These are phyloP conservation scores for Mangifera indica DNA, from an alignment of 345 rosid genomes.

Conservation along the genomic window DNA sequence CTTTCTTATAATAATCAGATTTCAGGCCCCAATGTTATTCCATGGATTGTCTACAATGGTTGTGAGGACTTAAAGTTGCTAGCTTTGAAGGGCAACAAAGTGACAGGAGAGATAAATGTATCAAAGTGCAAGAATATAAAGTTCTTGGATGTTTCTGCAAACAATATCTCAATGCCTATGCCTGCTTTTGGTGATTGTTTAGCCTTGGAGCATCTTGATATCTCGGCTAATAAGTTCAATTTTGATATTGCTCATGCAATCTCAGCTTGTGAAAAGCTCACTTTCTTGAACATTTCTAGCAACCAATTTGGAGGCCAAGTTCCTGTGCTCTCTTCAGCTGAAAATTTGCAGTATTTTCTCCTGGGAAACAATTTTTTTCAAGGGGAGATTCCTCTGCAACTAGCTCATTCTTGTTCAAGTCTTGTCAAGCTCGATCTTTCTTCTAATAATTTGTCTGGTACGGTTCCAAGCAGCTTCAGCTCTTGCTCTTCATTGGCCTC, in stretches of 20 bases:
- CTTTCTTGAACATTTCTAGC: slow-evolving; percentile 59
- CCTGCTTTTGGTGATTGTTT: slow-evolving; percentile 69
- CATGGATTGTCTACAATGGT: slow-evolving; percentile 56
- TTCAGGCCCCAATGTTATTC: slow-evolving; percentile 45
- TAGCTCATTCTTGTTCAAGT: slow-evolving; percentile 60
- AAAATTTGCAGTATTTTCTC: slow-evolving; percentile 49
- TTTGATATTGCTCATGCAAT: slow-evolving; percentile 65
- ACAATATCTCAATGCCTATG: slow-evolving; percentile 57
- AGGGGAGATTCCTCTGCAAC: slow-evolving; percentile 69
- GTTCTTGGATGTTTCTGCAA: slow-evolving; percentile 68
- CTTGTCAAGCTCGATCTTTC: slow-evolving; percentile 81
- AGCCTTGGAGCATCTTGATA: slow-evolving; percentile 65
- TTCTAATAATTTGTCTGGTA: slow-evolving; percentile 62
- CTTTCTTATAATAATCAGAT: slow-evolving; percentile 70
- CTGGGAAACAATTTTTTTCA: slow-evolving; percentile 51
- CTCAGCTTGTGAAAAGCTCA: slow-evolving; percentile 53
- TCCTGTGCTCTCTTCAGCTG: slow-evolving; percentile 62
- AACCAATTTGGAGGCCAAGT: slow-evolving; percentile 64
- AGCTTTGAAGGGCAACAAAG: slow-evolving; percentile 61
- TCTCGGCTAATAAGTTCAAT: slow-evolving; percentile 50
- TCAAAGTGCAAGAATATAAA: slow-evolving; percentile 55
- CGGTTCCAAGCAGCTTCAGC: slow-evolving; percentile 55
- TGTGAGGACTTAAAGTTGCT: slow-evolving; percentile 54
- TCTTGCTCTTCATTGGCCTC: slow-evolving; percentile 59
- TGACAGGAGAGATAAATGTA: slow-evolving; percentile 65